A percentile compares a stretch with the other conserved stretches of the same genome.
These are phyloP conservation scores for Elsinoe ampelina DNA, from an alignment of 2,329 filamentous ascomycete genomes.

Conservation along the genomic window DNA sequence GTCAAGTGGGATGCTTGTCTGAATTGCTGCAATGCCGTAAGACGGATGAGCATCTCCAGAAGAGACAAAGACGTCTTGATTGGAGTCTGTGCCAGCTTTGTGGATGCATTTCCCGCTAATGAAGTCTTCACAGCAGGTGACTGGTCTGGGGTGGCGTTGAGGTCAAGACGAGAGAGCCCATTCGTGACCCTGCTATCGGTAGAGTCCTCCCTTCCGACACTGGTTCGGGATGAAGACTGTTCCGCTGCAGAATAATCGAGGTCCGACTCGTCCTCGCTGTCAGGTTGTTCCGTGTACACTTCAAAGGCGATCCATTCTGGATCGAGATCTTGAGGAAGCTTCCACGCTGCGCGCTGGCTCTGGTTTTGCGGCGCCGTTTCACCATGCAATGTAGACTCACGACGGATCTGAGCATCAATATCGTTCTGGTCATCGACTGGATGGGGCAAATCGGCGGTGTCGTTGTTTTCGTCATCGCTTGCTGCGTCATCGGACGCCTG, in stretches of 20 bases:
- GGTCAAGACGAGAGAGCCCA: slow-evolving; percentile 40
- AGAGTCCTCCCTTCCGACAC: slow-evolving; percentile 22
- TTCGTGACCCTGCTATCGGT: slow-evolving; percentile 34
- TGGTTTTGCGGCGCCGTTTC: slow-evolving; percentile 20
- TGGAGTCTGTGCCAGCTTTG: slow-evolving; percentile 5
- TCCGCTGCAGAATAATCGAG: slow-evolving; percentile 5
- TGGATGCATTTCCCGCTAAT: neutral
- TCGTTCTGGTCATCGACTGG: slow-evolving; percentile 33
- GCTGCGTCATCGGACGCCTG: slow-evolving; percentile 27
- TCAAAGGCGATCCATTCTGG: slow-evolving; percentile 88
- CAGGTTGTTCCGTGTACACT: slow-evolving; percentile 60
- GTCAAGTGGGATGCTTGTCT: slow-evolving; percentile 83
- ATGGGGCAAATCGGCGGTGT: slow-evolving; percentile 22
- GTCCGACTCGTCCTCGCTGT: slow-evolving; percentile 44
- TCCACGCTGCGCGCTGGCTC: slow-evolving; percentile 35
- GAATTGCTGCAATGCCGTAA: slow-evolving; percentile 82
- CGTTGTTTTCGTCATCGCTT: slow-evolving; percentile 25
- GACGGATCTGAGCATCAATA: slow-evolving; percentile 36
- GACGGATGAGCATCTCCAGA: slow-evolving; percentile 77
- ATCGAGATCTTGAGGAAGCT: slow-evolving; percentile 65
- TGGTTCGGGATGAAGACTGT: slow-evolving; percentile 16
- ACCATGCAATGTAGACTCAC: slow-evolving; percentile 27
- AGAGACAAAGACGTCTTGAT: slow-evolving; percentile 66
- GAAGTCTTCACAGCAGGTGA: slow-evolving; percentile 22
- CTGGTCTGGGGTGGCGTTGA: slow-evolving; percentile 23